A percentile compares a stretch with the other conserved stretches of the same genome.
Evolutionary conservation across 257 asterid species (phyloP).

Genomic region (Ocimum tenuiflorum): DNA sequence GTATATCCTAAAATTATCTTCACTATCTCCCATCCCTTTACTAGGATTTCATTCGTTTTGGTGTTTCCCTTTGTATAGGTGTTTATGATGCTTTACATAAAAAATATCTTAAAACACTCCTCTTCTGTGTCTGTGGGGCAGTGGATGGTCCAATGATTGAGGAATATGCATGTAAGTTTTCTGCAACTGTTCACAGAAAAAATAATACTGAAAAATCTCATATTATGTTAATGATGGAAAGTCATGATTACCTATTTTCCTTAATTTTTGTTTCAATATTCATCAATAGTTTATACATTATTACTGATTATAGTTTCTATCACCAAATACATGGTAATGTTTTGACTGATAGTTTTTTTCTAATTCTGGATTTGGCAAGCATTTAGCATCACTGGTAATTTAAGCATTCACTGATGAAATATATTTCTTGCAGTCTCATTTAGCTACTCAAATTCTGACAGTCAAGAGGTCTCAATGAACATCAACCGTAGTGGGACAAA

Average conservation of each 20-base stretch:
- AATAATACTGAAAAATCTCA: neutral
- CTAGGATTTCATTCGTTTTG: slow-evolving; percentile 16
- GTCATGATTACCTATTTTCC: neutral
- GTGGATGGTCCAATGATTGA: slow-evolving; percentile 82
- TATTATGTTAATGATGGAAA: no score
- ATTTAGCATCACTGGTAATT: no score
- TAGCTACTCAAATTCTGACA: slow-evolving; percentile 67
- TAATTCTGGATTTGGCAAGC: slow-evolving; percentile 8
- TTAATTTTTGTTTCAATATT: neutral
- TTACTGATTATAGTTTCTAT: neutral
- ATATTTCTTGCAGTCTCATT: slow-evolving; percentile 62
- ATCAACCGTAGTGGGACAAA: slow-evolving; percentile 70
- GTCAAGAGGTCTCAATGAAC: slow-evolving; percentile 88
- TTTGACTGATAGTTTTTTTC: slow-evolving; percentile 15
- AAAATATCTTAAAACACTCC: slow-evolving; percentile 78
- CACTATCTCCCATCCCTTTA: slow-evolving; percentile 4
- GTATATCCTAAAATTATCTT: slow-evolving; percentile 25
- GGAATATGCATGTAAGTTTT: slow-evolving; percentile 76
- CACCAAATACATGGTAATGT: neutral
- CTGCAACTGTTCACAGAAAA: slow-evolving; percentile 6
- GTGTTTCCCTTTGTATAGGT: slow-evolving; percentile 35
- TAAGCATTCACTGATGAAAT: slow-evolving; percentile 17
- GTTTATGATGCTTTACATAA: slow-evolving; percentile 92
- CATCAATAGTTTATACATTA: neutral
- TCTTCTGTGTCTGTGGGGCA: slow-evolving; percentile 79